Conservation (phyloP, 768 basidiomycete species). For the Solioccasus polychromus region DNA sequence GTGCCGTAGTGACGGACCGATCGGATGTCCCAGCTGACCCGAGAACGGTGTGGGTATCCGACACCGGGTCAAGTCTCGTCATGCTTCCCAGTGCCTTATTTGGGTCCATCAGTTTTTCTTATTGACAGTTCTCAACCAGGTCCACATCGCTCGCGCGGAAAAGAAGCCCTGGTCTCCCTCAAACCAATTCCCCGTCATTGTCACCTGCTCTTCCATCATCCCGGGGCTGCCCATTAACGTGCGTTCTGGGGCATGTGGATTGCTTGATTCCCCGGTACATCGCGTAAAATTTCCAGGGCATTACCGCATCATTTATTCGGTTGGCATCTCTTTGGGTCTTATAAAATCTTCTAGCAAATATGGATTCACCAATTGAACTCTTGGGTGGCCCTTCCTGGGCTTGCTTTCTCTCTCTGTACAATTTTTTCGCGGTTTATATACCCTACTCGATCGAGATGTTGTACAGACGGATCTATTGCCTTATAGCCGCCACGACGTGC, state of each 20-base stretch:
- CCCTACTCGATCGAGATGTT: constrained; percentile 16
- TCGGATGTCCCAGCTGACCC: too few species aligned
- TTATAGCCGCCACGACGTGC: constrained; percentile 20
- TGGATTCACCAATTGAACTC: constrained; percentile 21
- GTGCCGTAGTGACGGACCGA: too few species aligned
- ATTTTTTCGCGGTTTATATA: constrained; percentile 15
- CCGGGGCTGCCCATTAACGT: not conserved
- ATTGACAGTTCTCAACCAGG: not conserved
- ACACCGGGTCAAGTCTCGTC: not conserved
- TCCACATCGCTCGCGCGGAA: constrained; percentile 5
- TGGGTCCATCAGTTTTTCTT: constrained; percentile 3
- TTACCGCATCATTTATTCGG: not conserved
- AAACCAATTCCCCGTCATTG: not conserved
- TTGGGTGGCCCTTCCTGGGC: constrained; percentile 19
- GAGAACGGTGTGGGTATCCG: too few species aligned
- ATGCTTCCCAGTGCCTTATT: constrained; percentile 5
- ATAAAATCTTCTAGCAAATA: constrained; percentile 6
- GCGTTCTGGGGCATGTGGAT: constrained; percentile 1
- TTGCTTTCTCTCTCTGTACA: constrained; percentile 7
- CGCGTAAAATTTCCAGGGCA: not conserved
- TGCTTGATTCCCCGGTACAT: not conserved
- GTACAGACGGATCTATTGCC: constrained; percentile 20
- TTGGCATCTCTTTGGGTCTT: not conserved
- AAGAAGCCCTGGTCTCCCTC: not conserved
- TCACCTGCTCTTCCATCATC: not conserved